These are phyloP conservation scores for Rubia tinctorum DNA, from an alignment of 305 asterid species.

Conservation along the genomic window DNA sequence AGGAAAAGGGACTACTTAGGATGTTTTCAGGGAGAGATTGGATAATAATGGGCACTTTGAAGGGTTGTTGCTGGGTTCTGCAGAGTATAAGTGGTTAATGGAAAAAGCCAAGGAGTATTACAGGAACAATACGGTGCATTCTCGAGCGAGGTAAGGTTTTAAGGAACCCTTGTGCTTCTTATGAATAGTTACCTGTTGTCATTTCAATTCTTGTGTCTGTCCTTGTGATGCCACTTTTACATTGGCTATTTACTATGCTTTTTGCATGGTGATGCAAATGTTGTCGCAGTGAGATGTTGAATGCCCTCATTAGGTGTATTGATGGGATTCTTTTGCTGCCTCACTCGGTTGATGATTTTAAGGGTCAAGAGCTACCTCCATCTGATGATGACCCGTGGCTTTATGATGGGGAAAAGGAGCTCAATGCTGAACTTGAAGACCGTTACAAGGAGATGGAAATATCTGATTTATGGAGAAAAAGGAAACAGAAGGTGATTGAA, in stretches of 20 bases:
- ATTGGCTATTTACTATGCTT: neutral
- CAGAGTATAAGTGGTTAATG: constrained; percentile 67
- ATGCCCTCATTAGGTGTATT: constrained; percentile 67
- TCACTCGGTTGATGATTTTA: constrained; percentile 59
- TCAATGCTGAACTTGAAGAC: constrained; percentile 79
- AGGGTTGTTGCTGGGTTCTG: constrained; percentile 81
- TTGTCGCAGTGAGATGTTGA: constrained; percentile 69
- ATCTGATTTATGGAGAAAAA: constrained; percentile 50
- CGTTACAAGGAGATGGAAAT: constrained; percentile 86
- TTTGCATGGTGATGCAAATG: constrained; percentile 19
- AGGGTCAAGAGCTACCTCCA: constrained; percentile 63
- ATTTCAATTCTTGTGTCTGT: neutral
- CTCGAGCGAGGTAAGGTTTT: constrained; percentile 49
- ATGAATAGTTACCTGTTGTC: neutral
- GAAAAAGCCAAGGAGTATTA: constrained; percentile 75
- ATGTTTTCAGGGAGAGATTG: constrained; percentile 61
- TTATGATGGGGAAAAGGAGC: constrained; percentile 84
- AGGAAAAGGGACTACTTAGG: constrained; percentile 97
- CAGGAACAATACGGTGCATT: constrained; percentile 51
- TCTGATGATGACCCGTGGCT: constrained; percentile 97
- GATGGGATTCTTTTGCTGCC: constrained; percentile 86
- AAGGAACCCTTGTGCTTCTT: neutral
- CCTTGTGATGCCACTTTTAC: neutral
- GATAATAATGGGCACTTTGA: constrained; percentile 71
- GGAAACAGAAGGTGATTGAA: constrained; percentile 55